These are phyloP conservation scores for Allium fistulosum DNA, from an alignment of 106 monocot species.

Conservation along the genomic window DNA sequence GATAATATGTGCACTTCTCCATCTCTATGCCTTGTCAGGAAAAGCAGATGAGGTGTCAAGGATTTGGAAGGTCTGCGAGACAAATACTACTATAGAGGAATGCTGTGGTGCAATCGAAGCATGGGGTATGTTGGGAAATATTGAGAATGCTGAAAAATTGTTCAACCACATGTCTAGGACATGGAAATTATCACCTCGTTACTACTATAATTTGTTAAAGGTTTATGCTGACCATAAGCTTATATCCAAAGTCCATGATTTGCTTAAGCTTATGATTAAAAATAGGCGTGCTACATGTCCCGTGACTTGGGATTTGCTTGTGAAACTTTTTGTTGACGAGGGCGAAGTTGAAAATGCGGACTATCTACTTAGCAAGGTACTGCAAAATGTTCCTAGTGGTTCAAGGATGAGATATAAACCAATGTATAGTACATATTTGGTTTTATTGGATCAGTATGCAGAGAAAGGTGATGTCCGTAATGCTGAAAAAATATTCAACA, in stretches of 20 bases:
- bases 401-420: constrained; percentile 12
- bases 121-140: constrained; percentile 48
- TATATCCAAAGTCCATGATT: constrained; percentile 53
- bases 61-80: constrained; percentile 48
- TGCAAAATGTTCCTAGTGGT: constrained; percentile 30
- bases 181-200: constrained; percentile 37
- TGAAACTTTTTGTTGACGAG: constrained; percentile 52
- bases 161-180: constrained; percentile 42
- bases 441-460: constrained; percentile 44
- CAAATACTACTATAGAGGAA: constrained; percentile 34
- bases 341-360: constrained; percentile 75
- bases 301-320: constrained; percentile 60
- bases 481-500: constrained; percentile 62
- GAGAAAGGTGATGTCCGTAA: constrained; percentile 60
- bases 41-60: constrained; percentile 53
- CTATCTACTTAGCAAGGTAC: constrained; percentile 9
- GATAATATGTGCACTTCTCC: constrained; percentile 37
- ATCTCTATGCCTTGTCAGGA: constrained; percentile 53
- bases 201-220: constrained; percentile 51
- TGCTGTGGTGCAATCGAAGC: constrained; percentile 55
- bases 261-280: constrained; percentile 49
- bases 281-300: constrained; percentile 43
- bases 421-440: constrained; percentile 34
- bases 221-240: constrained; percentile 63
- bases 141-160: constrained; percentile 48